Base-by-base conservation (phyloP, 1,284 basidiomycete genomes). In the Ceratobasidium sp. region DNA sequence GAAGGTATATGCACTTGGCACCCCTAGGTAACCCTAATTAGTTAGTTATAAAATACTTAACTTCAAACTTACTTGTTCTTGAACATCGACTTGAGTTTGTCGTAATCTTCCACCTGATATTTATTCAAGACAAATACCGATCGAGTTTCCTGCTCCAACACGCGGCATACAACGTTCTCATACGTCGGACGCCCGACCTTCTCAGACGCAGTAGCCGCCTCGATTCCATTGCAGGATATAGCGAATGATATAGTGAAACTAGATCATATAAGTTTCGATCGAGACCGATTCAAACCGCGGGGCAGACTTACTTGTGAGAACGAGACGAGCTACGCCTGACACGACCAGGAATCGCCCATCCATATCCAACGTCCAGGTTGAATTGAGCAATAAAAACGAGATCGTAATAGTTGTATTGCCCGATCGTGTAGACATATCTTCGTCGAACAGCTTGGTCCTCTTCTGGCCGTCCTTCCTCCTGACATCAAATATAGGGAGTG, bases 331-430 rank as follows among this genome's bases (percentile, higher is more conserved):
- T 30, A 3, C 30, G 57, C 5, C 57, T 34, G n/a, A 23, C 32
- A 23, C 57, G 57, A 26, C 36, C 36, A 12, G 36, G 57, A 41
- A 41, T 43, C 1, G 36, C 18, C 57, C 57, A 41, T 14, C 57
- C 36, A 18, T 59, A 59, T 0, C 18, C 2, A 16, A 59, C 57
- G 4, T 59, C 57, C n/a, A 21, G 18, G 10, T 21, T 26, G 12
- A 59, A 39, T 34, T 59, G 57, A n/a, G 36, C 57, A 26, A 59
- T n/a, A 59, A 59, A 59, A 32, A 59, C 36, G 26, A 59, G 34
- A 9, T 26, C n/a, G 4, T 16, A 5, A 26, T 10, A 39, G 10
- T 10, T 4, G 26, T 12, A 41, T 21, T 14, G 4, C n/a, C 57
- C 57, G n/a, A 59, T 34, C 21, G 21, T 39, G 36, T 36, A 59